phyloP scores from a whole-genome alignment of 768 basidiomycete genomes.

The Russula compacta region DNA sequence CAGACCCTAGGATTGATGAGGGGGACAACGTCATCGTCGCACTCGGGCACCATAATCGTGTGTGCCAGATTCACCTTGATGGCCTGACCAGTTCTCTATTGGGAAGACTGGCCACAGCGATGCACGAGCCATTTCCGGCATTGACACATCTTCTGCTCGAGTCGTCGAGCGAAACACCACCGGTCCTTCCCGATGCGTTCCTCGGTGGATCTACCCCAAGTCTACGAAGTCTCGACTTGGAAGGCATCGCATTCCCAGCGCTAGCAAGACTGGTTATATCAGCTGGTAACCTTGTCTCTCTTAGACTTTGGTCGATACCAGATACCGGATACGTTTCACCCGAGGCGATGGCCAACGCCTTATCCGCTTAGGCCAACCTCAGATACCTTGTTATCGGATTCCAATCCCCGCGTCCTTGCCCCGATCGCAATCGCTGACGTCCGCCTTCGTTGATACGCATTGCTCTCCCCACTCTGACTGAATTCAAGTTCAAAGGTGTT shows the following conservation, averaged over 20 bases:
- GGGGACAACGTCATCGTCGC: too few relatives aligned
- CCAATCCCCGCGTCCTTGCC: neutral
- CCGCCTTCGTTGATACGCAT: too few relatives aligned
- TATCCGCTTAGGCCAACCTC: neutral
- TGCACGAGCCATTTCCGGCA: neutral
- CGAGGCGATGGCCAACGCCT: neutral
- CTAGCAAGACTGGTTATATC: neutral
- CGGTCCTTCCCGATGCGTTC: neutral
- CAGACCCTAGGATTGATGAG: too few relatives aligned
- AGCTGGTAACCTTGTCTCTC: neutral
- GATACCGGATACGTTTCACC: neutral
- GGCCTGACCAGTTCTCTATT: too few relatives aligned
- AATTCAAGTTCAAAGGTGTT: too few relatives aligned
- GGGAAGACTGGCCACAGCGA: neutral
- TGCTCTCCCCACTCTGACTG: too few relatives aligned
- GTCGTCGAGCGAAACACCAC: neutral
- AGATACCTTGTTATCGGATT: neutral
- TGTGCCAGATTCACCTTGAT: too few relatives aligned
- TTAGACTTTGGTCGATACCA: neutral
- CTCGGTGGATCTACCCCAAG: neutral
- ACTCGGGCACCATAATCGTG: too few relatives aligned
- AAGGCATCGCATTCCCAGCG: neutral
- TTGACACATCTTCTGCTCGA: neutral
- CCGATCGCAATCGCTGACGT: too few relatives aligned
- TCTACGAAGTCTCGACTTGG: neutral